Evolutionary conservation across 2,329 filamentous ascomycete species (phyloP), one percentile per base, ranked within the genome.

Genomic region (Trichoderma aggressivum): DNA sequence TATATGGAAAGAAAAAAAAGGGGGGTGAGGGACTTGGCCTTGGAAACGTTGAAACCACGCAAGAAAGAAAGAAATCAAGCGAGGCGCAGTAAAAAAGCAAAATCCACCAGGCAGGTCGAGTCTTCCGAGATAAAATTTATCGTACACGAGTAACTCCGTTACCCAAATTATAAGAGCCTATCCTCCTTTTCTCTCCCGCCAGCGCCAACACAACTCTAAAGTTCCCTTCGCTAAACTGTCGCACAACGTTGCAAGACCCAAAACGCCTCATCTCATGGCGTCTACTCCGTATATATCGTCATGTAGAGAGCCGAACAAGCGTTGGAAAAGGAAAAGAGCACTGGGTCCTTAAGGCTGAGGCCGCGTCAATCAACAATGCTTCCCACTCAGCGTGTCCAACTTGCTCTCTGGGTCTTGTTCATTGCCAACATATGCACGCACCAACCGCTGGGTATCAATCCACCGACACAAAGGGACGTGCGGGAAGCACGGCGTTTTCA

Each of bases 121-220:
- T 75, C 74, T 73, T 74, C 73, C 67, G 70, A 69, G 74, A 70
- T 72, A 72, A 72, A 71, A 74, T 76, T 77, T 78, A 76, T 80
- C 76, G 74, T 80, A 80, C 79, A 80, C 75, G 75, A 78, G 76
- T 76, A 78, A 75, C 73, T 75, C 75, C 74, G 73, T 78, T 78
- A 77, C 76, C 75, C 76, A 77, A 73, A 80, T 79, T 79, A 79
- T 59, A 64, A 72, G 34, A 70, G 58, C 75, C 70, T 70, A 69
- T 70, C 72, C 60, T 75, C 58, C 74, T 75, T 74, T 64, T 60
- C 50, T 34, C 66, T 34, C 50, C 68, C 64, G 58, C n/a, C 43
- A 67, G 56, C 64, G 62, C 62, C 63, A 59, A 26, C 58, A 59
- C 63, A 63, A 56, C 70, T 73, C 69, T 58, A 74, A 72, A 70